Evolutionary conservation across 2,329 filamentous ascomycete genomes (phyloP), one percentile per base, ranked within the genome.

Genomic region (Diaporthe vexans): DNA sequence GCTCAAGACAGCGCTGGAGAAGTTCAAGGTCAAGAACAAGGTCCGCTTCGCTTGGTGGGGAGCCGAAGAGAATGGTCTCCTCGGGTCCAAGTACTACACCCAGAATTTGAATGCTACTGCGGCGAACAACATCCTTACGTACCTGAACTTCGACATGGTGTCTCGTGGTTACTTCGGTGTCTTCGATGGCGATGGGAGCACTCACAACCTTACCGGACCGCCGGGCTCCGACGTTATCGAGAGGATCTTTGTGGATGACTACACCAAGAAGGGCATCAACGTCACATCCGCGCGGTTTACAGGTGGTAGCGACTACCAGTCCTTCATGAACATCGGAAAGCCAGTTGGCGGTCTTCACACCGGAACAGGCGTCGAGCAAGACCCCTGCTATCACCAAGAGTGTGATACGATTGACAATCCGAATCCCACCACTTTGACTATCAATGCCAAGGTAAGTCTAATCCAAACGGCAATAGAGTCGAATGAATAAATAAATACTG

Each of bases 21-120:
- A 74, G 9, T 84, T 84, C 71, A 82, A 81, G 13, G 81, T 85
- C 33, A 75, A 80, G n/a, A 80, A 86, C 76, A 83, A 82, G 75
- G 80, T 86, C 2, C 80, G 85, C 4, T 86, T 87, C 61, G 82
- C 80, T 0, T 87, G 84, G 83, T 87, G 85, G 85, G 84, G 82
- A 0, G 85, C 85, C 0, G 86, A 87, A 69, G 86, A 87, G 78
- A 82, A 80, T 37, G 85, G 85, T 0, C 80, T 86, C 0, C 40
- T 81, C 68, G 76, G 84, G 21, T 81, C 82, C 61, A 54, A 80
- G 4, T 81, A 80, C 78, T 87, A 85, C 71, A 83, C 84, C 48
- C 80, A 81, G 26, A 80, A 83, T 73, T 74, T 86, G 15, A 63
- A 63, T 26, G 7, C 81, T 76, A 46, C 17, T 81, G 77, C 71